Conservation (phyloP, 805 yeast species). For the Babjeviella inositovora region DNA sequence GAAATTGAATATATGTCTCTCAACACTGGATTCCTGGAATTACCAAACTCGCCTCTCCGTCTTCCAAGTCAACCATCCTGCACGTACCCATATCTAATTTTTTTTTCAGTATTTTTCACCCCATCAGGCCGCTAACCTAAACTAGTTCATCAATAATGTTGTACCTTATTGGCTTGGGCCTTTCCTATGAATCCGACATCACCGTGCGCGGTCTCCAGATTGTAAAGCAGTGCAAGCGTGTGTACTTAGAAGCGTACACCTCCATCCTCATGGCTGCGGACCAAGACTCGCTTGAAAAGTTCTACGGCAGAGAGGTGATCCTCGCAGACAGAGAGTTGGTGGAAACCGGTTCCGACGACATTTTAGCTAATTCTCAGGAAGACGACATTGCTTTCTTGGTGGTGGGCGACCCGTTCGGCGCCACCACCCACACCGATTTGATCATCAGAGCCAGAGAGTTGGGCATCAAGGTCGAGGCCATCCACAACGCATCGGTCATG, state of each 20-base stretch:
- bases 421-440: constrained; percentile 93
- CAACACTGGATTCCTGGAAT: too few species aligned
- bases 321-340: constrained; percentile 93
- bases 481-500: constrained; percentile 96
- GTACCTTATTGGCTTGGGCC: constrained; percentile 82
- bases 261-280: constrained; percentile 91
- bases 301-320: constrained; percentile 73
- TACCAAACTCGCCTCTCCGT: too few species aligned
- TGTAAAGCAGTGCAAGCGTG: constrained; percentile 70
- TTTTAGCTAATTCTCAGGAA: constrained; percentile 56
- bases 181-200: constrained; percentile 78
- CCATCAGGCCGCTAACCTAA: too few species aligned
- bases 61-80: too few species aligned
- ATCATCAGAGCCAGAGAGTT: constrained; percentile 83
- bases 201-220: constrained; percentile 88
- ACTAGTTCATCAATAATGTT: constrained; percentile 59
- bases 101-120: too few species aligned
- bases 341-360: constrained; percentile 75
- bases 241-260: constrained; percentile 92
- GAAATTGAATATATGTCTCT: too few species aligned
- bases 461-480: constrained; percentile 60
- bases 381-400: constrained; percentile 90
- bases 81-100: too few species aligned
- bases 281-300: constrained; percentile 54
- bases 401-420: constrained; percentile 97